Evolutionary conservation across 306 rosid genomes (phyloP).

Genomic region (Ammopiptanthus mongolicus): DNA sequence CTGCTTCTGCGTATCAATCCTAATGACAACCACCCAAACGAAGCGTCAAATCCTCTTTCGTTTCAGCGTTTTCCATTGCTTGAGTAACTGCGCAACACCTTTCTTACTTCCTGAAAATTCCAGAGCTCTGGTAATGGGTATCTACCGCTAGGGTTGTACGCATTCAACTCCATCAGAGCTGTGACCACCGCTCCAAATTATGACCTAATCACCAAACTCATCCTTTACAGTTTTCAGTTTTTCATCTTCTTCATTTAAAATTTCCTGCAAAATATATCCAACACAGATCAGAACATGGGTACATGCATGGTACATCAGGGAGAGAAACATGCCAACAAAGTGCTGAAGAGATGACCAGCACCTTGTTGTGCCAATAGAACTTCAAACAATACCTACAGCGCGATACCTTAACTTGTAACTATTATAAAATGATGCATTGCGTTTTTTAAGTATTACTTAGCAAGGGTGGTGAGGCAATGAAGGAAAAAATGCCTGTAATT

Average conservation of each 20-base stretch:
- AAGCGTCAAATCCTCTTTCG: slow-evolving; percentile 28
- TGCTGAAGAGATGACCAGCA: not conserved
- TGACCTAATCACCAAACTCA: slow-evolving; percentile 53
- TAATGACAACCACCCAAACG: not conserved
- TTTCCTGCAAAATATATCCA: slow-evolving; percentile 42
- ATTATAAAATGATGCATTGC: not conserved
- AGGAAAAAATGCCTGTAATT: not conserved
- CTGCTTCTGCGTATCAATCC: not conserved
- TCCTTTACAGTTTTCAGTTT: slow-evolving; percentile 48
- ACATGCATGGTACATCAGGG: not conserved
- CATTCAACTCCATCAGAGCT: slow-evolving; percentile 63
- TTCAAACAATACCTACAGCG: not conserved
- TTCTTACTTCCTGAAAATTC: slow-evolving; percentile 57
- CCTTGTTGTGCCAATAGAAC: not conserved
- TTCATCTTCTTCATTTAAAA: slow-evolving; percentile 56
- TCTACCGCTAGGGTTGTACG: slow-evolving; percentile 83
- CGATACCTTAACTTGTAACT: not conserved
- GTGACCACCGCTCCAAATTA: slow-evolving; percentile 39
- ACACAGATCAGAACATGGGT: not conserved
- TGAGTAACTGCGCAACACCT: slow-evolving; percentile 40
- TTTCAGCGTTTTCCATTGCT: slow-evolving; percentile 39
- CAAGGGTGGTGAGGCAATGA: not conserved
- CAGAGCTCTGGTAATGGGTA: slow-evolving; percentile 54
- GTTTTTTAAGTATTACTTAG: not conserved
- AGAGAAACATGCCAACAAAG: not conserved